phyloP scores from a whole-genome alignment of 2,329 filamentous ascomycete genomes.

The Colletotrichum limetticola region DNA sequence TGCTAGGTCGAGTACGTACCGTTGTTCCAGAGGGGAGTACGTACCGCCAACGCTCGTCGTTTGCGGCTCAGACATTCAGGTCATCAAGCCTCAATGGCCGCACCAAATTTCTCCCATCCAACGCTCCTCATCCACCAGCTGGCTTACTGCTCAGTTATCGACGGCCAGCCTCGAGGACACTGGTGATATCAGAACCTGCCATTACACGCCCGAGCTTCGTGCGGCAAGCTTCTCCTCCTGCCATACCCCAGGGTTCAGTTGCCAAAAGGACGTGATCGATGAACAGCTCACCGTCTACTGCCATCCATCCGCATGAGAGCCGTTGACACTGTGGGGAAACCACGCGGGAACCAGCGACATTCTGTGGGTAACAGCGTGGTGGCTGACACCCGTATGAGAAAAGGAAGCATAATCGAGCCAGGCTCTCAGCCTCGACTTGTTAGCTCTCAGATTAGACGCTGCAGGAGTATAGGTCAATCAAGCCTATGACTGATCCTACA shows the following conservation, averaged over 20 bases:
- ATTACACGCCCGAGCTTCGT: neutral
- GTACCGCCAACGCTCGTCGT: neutral
- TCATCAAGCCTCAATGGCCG: slow-evolving; percentile 16
- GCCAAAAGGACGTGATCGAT: neutral
- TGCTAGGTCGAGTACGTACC: neutral
- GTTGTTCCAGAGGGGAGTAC: neutral
- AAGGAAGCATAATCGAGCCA: neutral
- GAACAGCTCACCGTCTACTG: neutral
- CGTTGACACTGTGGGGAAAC: slow-evolving; percentile 17
- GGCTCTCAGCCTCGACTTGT: neutral
- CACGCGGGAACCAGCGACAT: neutral
- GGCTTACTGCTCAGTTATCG: neutral
- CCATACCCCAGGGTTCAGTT: neutral
- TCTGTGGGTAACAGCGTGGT: neutral
- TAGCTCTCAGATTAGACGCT: neutral
- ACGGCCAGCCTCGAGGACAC: neutral
- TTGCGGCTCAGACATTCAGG: neutral
- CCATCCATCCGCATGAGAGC: neutral
- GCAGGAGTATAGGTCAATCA: neutral
- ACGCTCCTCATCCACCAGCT: neutral
- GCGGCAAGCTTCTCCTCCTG: neutral
- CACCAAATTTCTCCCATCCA: neutral
- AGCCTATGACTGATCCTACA: neutral
- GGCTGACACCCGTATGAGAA: neutral
- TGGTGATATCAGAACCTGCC: neutral